Base-by-base conservation (phyloP, 2,329 filamentous ascomycete genomes). In the Fusarium annulatum region DNA sequence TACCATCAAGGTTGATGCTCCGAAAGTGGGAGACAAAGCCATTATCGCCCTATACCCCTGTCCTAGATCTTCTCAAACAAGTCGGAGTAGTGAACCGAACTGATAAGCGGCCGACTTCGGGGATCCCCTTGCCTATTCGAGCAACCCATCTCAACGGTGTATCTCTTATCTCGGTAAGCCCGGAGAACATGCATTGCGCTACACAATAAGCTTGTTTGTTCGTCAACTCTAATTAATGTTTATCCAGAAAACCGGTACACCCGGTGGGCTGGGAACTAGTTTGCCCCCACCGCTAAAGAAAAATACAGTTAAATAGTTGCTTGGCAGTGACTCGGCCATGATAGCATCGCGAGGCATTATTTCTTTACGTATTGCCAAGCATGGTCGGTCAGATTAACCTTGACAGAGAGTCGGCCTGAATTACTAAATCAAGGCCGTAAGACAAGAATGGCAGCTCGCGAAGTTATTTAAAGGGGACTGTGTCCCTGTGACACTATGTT, bases 61-160 rank as follows among this genome's bases (percentile, higher is more conserved):
- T 28, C 5, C 3, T 9, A 0, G 5, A 3, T 3, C 9, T n/a
- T 38, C 7, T 9, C 18, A 6, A 1, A 9, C 51, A 5, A 51
- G 38, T 52, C 49, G n/a, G 51, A 26, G 51, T 8, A 21, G 14
- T 7, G 4, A 3, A 5, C 14, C 2, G 5, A 53, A 38, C 14
- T 38, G 51, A 53, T 53, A 53, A 53, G 51, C 34, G 33, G 23
- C 51, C 23, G 34, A 38, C 14, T 26, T 28, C 34, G 34, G 51
- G 34, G 21, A 53, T 28, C 16, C 38, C 18, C 3, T 21, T 53
- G 0, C 49, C 23, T 38, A 28, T 38, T 28, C 7, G 6, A 53
- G 49, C 23, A 21, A 28, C 14, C 5, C 6, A 11, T 53, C 49
- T 21, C 49, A 21, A 53, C 18, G 2, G 23, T 19, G 1, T 9